A percentile compares a stretch with the other conserved stretches of the same genome.
Conservation (phyloP, 1,284 basidiomycete species). For the Fomitopsis schrenkii region DNA sequence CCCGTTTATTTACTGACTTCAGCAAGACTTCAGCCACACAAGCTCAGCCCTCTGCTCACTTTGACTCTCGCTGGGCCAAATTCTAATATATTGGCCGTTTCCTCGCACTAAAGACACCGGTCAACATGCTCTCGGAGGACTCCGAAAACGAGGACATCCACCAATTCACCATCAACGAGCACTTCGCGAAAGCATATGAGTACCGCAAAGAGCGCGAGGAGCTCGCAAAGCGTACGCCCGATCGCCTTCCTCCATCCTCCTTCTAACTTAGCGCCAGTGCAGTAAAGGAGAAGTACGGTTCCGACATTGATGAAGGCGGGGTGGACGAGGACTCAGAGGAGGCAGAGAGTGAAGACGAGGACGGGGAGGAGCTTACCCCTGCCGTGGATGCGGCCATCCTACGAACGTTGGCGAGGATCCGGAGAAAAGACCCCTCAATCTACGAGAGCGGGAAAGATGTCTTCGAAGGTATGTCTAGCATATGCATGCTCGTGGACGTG, state of each 20-base stretch:
- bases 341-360: conserved; percentile 88
- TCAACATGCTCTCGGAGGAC: conserved; percentile 46
- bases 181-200: conserved; percentile 80
- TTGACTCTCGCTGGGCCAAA: no score
- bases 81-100: no score
- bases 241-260: neutral
- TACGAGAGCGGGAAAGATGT: conserved; percentile 72
- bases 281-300: conserved; percentile 89
- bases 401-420: conserved; percentile 85
- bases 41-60: neutral
- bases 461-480: conserved; percentile 59
- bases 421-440: conserved; percentile 79
- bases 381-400: conserved; percentile 94
- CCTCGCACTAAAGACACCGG: neutral
- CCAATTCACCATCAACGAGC: conserved; percentile 73
- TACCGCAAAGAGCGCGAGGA: conserved; percentile 82
- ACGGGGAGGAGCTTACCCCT: conserved; percentile 93
- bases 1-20: neutral
- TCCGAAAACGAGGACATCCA: conserved; percentile 41
- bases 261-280: conserved; percentile 4
- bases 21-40: neutral
- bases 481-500: neutral
- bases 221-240: conserved; percentile 63
- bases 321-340: conserved; percentile 64
- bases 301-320: conserved; percentile 53